Evolutionary conservation across 352 stramenopile species (phyloP).

Genomic region (Phytopythium cucurbitacearum): DNA sequence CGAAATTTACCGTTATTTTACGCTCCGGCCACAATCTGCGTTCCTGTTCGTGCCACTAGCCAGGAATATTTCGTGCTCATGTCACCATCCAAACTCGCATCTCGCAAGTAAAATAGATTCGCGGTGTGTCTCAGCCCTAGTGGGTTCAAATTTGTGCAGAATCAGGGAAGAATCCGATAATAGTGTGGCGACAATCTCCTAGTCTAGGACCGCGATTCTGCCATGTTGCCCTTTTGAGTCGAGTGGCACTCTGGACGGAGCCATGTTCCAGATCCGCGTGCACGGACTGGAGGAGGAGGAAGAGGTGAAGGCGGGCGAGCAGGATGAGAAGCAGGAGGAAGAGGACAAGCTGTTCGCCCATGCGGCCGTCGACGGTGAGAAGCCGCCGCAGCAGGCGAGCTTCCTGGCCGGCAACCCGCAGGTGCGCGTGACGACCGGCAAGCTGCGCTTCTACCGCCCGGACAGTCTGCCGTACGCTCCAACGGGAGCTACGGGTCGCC

Average conservation of each 20-base stretch:
- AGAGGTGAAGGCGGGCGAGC: constrained; percentile 11
- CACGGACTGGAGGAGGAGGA: constrained; percentile 22
- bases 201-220: neutral
- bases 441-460: constrained; percentile 77
- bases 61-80: too few species aligned
- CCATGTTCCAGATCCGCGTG: constrained; percentile 87
- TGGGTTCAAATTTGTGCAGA: constrained; percentile 10
- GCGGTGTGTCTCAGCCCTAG: too few species aligned
- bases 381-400: constrained; percentile 27
- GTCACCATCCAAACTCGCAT: too few species aligned
- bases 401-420: constrained; percentile 81
- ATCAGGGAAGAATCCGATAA: constrained; percentile 5
- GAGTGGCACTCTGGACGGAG: neutral
- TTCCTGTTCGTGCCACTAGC: too few species aligned
- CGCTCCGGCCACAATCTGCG: too few species aligned
- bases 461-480: constrained; percentile 44
- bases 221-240: neutral
- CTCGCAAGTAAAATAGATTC: too few species aligned
- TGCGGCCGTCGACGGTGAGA: constrained; percentile 17
- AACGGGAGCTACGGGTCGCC: constrained; percentile 9
- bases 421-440: constrained; percentile 69
- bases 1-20: too few species aligned
- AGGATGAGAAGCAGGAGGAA: constrained; percentile 34
- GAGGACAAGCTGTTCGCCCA: constrained; percentile 25
- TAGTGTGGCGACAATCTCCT: too few species aligned